These are phyloP conservation scores for Yarrowia sp. DNA, from an alignment of 805 yeast genomes.

Conservation along the genomic window DNA sequence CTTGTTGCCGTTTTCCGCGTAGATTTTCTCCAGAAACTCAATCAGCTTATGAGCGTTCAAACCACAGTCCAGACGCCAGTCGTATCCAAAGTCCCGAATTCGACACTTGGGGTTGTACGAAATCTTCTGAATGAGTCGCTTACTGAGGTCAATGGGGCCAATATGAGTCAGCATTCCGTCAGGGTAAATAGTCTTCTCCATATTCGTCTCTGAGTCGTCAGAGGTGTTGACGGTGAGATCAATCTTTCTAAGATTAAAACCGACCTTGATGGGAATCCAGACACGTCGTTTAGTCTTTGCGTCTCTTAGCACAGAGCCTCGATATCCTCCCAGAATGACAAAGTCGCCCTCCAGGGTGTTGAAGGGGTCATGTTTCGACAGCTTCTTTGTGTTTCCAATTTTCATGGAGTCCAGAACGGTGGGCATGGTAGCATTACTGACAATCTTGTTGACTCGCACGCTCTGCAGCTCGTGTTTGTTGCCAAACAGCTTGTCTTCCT, in stretches of 20 bases:
- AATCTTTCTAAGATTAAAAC: constrained; percentile 66
- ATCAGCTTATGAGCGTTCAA: constrained; percentile 51
- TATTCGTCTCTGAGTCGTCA: constrained; percentile 59
- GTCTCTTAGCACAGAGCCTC: constrained; percentile 78
- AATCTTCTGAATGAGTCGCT: constrained; percentile 55
- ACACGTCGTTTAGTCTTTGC: constrained; percentile 58
- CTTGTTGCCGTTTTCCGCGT: constrained; percentile 39
- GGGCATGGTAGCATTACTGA: constrained; percentile 58
- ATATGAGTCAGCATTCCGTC: constrained; percentile 76
- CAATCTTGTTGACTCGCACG: constrained; percentile 47
- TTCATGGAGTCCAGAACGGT: constrained; percentile 53
- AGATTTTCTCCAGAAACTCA: constrained; percentile 46
- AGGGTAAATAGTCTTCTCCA: constrained; percentile 55
- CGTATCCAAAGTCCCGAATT: constrained; percentile 81
- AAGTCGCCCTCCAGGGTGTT: constrained; percentile 69
- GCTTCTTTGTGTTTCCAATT: constrained; percentile 37
- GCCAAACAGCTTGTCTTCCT: constrained; percentile 40
- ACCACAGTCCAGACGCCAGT: constrained; percentile 79
- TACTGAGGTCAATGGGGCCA: constrained; percentile 82
- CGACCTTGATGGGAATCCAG: constrained; percentile 87
- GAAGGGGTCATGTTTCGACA: constrained; percentile 30
- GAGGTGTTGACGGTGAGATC: constrained; percentile 70
- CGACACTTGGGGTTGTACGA: constrained; percentile 48
- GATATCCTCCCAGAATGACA: constrained; percentile 79
- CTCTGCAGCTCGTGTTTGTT: constrained; percentile 64